Evolutionary conservation across 1,284 basidiomycete genomes (phyloP).

Genomic region (Ceratorhiza oryzae-sativae): DNA sequence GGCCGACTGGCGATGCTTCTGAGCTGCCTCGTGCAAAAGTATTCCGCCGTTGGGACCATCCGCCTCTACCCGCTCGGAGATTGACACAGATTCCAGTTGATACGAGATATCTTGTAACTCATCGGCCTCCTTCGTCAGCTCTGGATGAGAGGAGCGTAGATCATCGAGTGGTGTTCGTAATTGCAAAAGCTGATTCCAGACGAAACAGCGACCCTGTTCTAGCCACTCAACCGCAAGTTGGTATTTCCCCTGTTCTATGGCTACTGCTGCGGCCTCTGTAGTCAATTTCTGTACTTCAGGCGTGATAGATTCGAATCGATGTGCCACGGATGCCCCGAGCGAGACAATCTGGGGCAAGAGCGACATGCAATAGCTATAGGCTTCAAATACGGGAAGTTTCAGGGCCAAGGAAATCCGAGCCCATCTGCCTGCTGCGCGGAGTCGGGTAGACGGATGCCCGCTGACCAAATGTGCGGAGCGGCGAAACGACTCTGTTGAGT

Average conservation of each 20-base stretch:
- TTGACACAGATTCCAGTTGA: not conserved
- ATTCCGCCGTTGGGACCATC: no score
- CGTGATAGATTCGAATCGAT: not conserved
- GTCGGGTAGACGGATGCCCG: not conserved
- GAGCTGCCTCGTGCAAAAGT: not conserved
- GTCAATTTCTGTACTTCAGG: not conserved
- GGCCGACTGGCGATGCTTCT: not conserved
- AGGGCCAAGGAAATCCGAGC: not conserved
- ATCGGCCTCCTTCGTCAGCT: no score
- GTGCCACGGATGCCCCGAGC: not conserved
- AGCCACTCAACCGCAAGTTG: not conserved
- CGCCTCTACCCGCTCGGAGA: not conserved
- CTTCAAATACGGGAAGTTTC: not conserved
- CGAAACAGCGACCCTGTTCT: not conserved
- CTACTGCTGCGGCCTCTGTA: not conserved
- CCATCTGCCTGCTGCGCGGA: not conserved
- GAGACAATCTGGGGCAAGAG: not conserved
- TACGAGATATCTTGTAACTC: not conserved
- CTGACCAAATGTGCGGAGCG: not conserved
- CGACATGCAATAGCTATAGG: not conserved
- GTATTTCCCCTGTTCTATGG: not conserved
- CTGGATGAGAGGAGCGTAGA: not conserved
- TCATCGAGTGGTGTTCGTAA: constrained; percentile 1
- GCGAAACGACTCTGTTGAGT: not conserved
- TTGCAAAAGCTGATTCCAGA: not conserved